Percentiles rank a stretch among this genome's conserved stretches.
These are phyloP conservation scores for Sanghuangporus baumii DNA, from an alignment of 1,284 basidiomycete species.

Conservation along the genomic window DNA sequence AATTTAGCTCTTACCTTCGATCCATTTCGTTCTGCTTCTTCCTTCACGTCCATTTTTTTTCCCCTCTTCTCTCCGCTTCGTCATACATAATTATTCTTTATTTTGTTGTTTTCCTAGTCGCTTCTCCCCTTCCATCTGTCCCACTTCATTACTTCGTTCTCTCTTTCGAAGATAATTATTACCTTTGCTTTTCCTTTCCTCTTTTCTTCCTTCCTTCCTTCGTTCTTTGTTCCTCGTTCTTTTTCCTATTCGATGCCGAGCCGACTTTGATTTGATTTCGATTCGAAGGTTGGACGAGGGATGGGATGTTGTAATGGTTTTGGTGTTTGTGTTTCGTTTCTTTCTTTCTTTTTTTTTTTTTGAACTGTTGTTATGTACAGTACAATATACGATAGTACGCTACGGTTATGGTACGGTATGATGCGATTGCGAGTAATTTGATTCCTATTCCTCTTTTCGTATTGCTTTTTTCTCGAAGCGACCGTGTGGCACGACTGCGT, in stretches of 20 bases:
- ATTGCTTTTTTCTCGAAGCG: too few species aligned
- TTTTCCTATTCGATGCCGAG: background rate
- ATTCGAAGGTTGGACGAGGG: background rate
- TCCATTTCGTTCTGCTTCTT: background rate
- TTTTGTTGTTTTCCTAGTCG: background rate
- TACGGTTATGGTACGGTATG: too few species aligned
- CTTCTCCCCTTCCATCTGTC: background rate
- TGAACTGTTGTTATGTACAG: too few species aligned
- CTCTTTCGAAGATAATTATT: background rate
- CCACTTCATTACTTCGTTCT: background rate
- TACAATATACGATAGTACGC: too few species aligned
- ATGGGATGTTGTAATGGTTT: background rate
- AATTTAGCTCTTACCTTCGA: background rate
- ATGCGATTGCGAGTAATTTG: too few species aligned
- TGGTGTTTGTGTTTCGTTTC: background rate
- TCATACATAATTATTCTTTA: constrained; percentile 9
- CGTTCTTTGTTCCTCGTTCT: background rate
- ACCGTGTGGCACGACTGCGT: too few species aligned
- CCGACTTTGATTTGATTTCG: background rate
- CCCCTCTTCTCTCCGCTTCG: too few species aligned
- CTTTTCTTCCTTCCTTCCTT: background rate
- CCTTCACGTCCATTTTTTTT: background rate
- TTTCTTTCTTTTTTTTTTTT: background rate
- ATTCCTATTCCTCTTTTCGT: too few species aligned
- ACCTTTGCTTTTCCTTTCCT: background rate